Conservation (phyloP, 78 protist genomes). For the Dictyostelium purpureum region DNA sequence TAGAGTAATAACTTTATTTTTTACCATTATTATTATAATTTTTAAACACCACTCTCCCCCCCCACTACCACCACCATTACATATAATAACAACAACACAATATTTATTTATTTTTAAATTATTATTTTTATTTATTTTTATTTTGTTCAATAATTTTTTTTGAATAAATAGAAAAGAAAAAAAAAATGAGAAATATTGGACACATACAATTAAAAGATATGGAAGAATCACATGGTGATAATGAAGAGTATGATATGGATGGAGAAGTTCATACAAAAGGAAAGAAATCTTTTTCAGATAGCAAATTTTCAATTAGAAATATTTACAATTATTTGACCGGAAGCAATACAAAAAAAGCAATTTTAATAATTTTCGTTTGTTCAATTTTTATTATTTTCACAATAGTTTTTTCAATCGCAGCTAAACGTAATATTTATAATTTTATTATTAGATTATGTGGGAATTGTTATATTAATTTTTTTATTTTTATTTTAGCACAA, state of each 20-base stretch:
- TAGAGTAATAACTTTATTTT: too few species aligned
- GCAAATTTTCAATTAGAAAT: not conserved
- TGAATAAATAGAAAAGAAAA: not conserved
- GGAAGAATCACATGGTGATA: constrained; percentile 17
- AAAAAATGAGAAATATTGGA: constrained; percentile 42
- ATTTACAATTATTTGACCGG: not conserved
- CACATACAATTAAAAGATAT: constrained; percentile 51
- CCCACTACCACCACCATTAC: too few species aligned
- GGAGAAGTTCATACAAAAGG: not conserved
- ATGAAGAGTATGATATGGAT: constrained; percentile 35
- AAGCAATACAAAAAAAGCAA: constrained; percentile 21
- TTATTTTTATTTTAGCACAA: not conserved
- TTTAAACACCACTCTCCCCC: too few species aligned
- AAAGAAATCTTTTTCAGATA: not conserved
- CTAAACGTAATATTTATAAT: not conserved
- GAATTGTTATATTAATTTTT: not conserved
- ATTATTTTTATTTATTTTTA: not conserved
- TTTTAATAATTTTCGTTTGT: not conserved
- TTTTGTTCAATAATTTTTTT: not conserved
- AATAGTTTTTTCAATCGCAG: not conserved
- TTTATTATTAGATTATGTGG: not conserved
- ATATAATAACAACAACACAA: too few species aligned
- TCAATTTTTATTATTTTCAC: constrained; percentile 12
- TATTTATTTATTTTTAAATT: not conserved
- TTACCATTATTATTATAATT: too few species aligned